Evolutionary conservation across 176 grass and related monocot species (phyloP).

Genomic region (Bothriochloa decipiens): DNA sequence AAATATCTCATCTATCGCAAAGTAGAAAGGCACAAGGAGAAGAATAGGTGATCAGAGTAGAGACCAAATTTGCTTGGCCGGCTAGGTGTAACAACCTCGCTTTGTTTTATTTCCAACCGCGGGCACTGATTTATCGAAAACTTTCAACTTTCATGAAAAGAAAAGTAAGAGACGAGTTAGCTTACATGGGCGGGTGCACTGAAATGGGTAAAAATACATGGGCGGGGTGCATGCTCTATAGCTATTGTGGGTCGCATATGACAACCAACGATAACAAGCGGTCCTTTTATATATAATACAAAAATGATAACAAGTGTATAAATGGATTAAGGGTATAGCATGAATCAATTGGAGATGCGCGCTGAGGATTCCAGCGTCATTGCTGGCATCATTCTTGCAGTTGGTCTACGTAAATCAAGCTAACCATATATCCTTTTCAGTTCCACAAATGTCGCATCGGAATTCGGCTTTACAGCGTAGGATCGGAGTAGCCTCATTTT

Average conservation of each 20-base stretch:
- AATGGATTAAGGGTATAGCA: background rate
- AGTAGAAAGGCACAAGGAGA: background rate
- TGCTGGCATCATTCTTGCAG: background rate
- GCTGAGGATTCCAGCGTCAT: conserved; percentile 10
- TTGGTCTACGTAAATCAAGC: background rate
- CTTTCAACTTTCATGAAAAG: background rate
- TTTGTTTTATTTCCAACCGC: conserved; percentile 10
- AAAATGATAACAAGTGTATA: background rate
- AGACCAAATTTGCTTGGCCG: conserved; percentile 25
- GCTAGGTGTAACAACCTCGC: conserved; percentile 14
- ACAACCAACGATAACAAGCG: background rate
- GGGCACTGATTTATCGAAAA: background rate
- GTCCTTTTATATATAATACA: background rate
- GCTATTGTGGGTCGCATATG: background rate
- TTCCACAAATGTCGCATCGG: background rate
- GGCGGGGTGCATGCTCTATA: background rate
- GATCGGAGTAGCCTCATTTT: background rate
- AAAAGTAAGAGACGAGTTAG: background rate
- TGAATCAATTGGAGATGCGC: background rate
- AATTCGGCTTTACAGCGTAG: background rate
- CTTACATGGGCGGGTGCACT: background rate
- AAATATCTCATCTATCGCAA: background rate
- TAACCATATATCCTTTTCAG: background rate
- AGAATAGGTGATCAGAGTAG: background rate
- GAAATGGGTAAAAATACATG: background rate